Percentiles rank a stretch among this genome's conserved stretches.
Conservation (phyloP, 306 rosid genomes). For the Vicia villosa region DNA sequence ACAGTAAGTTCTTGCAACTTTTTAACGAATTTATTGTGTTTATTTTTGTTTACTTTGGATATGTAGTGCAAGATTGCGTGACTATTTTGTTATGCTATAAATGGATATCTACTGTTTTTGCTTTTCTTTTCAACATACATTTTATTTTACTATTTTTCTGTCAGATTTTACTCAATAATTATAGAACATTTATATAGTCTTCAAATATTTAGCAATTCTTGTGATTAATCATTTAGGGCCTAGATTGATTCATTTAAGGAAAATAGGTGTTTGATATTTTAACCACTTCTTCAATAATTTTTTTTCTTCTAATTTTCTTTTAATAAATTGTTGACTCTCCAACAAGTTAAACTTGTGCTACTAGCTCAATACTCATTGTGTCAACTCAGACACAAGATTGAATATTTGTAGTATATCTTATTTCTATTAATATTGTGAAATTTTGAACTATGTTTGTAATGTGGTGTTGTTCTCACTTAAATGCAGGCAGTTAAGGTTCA, state of each 20-base stretch:
- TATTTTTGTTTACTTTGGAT: slow-evolving; percentile 23
- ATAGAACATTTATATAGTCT: slow-evolving; percentile 18
- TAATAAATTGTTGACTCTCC: slow-evolving; percentile 4
- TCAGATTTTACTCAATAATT: slow-evolving; percentile 25
- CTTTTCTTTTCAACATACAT: slow-evolving; percentile 19
- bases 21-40: slow-evolving; percentile 18
- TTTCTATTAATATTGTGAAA: slow-evolving; percentile 7
- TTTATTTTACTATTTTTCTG: not conserved
- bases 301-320: not conserved
- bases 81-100: slow-evolving; percentile 23
- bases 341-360: slow-evolving; percentile 26
- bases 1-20: slow-evolving; percentile 56
- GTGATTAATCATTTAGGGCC: not conserved
- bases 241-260: slow-evolving; percentile 22
- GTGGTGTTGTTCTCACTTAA: slow-evolving; percentile 30
- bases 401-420: slow-evolving; percentile 12
- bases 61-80: slow-evolving; percentile 6
- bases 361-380: slow-evolving; percentile 32
- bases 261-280: slow-evolving; percentile 19
- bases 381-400: slow-evolving; percentile 19
- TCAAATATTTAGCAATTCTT: not conserved
- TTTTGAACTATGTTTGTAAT: slow-evolving; percentile 16
- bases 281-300: not conserved
- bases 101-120: slow-evolving; percentile 3
- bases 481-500: slow-evolving; percentile 68